phyloP scores from a whole-genome alignment of 1,284 basidiomycete genomes.

The Ganoderma lingzhi region DNA sequence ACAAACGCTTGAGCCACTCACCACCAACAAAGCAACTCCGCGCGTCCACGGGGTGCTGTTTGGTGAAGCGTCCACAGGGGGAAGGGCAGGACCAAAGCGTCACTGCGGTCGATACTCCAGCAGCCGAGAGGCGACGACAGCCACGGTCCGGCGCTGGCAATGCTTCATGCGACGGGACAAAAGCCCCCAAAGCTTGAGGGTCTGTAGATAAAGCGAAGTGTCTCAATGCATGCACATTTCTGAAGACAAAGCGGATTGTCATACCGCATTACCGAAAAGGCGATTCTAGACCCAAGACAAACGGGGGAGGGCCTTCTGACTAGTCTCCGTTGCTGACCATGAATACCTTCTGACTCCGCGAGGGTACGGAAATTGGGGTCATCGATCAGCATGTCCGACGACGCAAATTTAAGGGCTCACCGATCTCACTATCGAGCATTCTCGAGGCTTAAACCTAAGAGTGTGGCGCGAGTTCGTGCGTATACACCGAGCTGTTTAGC shows the following conservation, averaged over 20 bases:
- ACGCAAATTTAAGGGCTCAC: neutral
- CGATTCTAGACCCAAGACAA: neutral
- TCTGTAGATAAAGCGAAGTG: neutral
- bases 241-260: neutral
- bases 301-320: neutral
- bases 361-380: neutral
- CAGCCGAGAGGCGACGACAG: neutral
- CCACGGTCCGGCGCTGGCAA: neutral
- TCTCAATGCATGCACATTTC: neutral
- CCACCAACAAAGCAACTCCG: neutral
- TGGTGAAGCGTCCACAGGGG: neutral
- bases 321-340: neutral
- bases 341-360: neutral
- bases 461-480: no score
- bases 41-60: neutral
- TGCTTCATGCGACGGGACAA: neutral
- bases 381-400: neutral
- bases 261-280: neutral
- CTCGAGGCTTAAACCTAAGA: no score
- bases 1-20: conserved; percentile 1
- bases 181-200: neutral
- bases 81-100: neutral
- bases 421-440: no score
- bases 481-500: no score
- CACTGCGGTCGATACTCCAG: neutral